These are phyloP conservation scores for Ploettnerulaceae sp. DNA, from an alignment of 2,329 filamentous ascomycete species.

Conservation along the genomic window DNA sequence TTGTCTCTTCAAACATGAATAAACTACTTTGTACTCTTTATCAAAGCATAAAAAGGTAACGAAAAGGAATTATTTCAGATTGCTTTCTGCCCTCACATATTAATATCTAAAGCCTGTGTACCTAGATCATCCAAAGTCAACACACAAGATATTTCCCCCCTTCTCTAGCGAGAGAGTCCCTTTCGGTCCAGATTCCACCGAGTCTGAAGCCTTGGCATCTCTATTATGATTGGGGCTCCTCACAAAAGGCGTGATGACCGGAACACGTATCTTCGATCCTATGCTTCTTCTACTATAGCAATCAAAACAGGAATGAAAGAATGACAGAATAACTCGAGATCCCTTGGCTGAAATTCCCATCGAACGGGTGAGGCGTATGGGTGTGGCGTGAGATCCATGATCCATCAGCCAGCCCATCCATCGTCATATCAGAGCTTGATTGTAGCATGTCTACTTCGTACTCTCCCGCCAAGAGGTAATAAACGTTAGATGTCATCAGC, in stretches of 20 bases:
- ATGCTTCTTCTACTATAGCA: too few species aligned
- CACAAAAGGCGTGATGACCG: too few species aligned
- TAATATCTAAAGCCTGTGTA: neutral
- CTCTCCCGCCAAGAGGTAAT: too few species aligned
- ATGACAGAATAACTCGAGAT: neutral
- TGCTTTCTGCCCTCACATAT: neutral
- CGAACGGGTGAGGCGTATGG: constrained; percentile 8
- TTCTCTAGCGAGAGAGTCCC: neutral
- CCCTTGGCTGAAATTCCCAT: constrained; percentile 1
- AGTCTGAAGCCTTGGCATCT: neutral
- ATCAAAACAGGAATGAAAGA: neutral
- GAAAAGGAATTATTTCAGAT: too few species aligned
- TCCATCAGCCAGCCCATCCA: constrained; percentile 3
- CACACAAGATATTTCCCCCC: neutral
- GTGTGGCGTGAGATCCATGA: constrained; percentile 8
- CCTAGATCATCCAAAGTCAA: neutral
- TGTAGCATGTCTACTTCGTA: too few species aligned
- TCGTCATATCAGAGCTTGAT: constrained; percentile 10
- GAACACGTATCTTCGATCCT: too few species aligned
- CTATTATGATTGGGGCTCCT: neutral
- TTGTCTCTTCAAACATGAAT: too few species aligned
- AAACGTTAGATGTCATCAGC: too few species aligned
- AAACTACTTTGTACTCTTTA: too few species aligned
- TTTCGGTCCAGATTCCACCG: neutral
- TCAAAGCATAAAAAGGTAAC: too few species aligned